phyloP scores from a whole-genome alignment of 768 basidiomycete species.

The Melanogaster broomeanus region DNA sequence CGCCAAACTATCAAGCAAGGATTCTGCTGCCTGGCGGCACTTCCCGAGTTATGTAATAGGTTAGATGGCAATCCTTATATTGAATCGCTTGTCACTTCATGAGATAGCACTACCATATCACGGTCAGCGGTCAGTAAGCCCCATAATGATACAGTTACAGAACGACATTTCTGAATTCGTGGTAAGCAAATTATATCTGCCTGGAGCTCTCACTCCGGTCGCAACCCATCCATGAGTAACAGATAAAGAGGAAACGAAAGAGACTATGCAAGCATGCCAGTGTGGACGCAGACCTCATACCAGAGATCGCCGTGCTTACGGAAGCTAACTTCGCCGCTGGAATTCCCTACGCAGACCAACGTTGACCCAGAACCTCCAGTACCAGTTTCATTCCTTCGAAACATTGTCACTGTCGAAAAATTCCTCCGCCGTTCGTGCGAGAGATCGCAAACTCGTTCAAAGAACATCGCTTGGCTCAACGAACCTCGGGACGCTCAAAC shows the following conservation, averaged over 20 bases:
- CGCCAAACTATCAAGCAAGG: no score
- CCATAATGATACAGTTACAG: constrained; percentile 3
- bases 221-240: not conserved
- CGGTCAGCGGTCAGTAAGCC: no score
- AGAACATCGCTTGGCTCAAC: not conserved
- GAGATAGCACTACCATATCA: no score
- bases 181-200: constrained; percentile 11
- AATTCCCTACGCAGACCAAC: not conserved
- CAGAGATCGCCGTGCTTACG: constrained; percentile 18
- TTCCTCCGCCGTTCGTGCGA: constrained; percentile 21
- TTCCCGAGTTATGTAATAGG: no score
- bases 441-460: not conserved
- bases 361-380: not conserved
- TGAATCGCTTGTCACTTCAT: no score
- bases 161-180: constrained; percentile 22
- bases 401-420: constrained; percentile 25
- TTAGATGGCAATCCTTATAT: no score
- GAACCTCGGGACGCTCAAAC: not conserved
- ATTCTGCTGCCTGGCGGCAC: no score
- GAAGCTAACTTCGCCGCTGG: constrained; percentile 7
- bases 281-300: constrained; percentile 9
- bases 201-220: not conserved
- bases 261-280: no score
- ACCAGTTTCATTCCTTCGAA: not conserved
- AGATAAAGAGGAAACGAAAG: constrained; percentile 30